Conservation (phyloP, 306 rosid species). For the Vigna reflexopilosa region DNA sequence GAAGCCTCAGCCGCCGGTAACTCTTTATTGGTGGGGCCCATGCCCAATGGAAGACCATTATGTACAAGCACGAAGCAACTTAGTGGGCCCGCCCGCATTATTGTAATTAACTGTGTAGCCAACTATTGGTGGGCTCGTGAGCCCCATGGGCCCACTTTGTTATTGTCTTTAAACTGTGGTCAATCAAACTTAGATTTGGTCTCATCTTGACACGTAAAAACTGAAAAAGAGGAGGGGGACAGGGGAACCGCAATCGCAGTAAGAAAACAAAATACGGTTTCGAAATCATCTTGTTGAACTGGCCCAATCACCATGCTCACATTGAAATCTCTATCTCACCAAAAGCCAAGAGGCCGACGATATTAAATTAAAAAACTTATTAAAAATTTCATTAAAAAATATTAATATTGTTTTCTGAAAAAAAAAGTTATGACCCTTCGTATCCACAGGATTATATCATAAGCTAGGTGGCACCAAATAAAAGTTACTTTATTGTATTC, state of each 20-base stretch:
- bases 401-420: no score
- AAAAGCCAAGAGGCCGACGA: no score
- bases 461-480: no score
- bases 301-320: conserved; percentile 38
- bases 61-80: conserved; percentile 42
- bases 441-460: no score
- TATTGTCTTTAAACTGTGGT: conserved; percentile 26
- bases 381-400: no score
- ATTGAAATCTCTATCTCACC: conserved; percentile 25
- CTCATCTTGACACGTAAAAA: conserved; percentile 42
- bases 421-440: no score
- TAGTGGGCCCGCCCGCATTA: conserved; percentile 43
- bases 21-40: conserved; percentile 34
- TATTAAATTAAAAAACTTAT: no score
- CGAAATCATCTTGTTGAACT: conserved; percentile 25
- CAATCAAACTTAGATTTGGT: conserved; percentile 38
- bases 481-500: no score
- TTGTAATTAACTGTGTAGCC: conserved; percentile 36
- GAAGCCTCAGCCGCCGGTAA: conserved; percentile 61
- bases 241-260: conserved; percentile 33
- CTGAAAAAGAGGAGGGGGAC: conserved; percentile 16
- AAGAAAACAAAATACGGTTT: neutral
- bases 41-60: conserved; percentile 27
- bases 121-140: conserved; percentile 43
- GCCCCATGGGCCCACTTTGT: conserved; percentile 18